A percentile compares a stretch with the other conserved stretches of the same genome.
These are phyloP conservation scores for Aspergillus novofumigatus DNA, from an alignment of 2,329 filamentous ascomycete genomes.

Conservation along the genomic window DNA sequence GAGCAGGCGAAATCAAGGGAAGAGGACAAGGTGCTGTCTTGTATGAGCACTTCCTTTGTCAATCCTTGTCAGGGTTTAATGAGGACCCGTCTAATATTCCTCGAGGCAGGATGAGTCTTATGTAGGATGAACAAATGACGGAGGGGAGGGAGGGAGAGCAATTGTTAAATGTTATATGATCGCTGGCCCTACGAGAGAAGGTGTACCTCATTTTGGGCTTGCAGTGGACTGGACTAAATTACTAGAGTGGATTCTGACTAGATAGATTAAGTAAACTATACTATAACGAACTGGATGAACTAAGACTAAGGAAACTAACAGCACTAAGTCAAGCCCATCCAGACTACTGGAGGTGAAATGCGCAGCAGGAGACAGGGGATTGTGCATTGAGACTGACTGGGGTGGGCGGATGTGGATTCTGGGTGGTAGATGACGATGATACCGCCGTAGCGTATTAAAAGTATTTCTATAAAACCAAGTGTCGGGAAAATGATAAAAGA, in stretches of 20 bases:
- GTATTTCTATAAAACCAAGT: conserved; percentile 1
- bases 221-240: conserved; percentile 9
- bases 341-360: conserved; percentile 16
- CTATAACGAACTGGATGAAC: conserved; percentile 10
- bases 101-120: conserved; percentile 7
- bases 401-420: conserved; percentile 11
- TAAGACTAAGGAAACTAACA: conserved; percentile 16
- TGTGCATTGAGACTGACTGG: conserved; percentile 16
- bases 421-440: conserved; percentile 14
- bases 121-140: conserved; percentile 5
- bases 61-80: not conserved
- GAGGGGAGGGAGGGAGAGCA: conserved; percentile 19
- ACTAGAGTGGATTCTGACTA: not conserved
- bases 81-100: not conserved
- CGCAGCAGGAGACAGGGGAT: conserved; percentile 14
- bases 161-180: conserved; percentile 27
- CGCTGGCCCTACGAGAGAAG: conserved; percentile 22
- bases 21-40: not conserved
- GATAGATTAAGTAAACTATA: not conserved
- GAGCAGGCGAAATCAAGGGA: not conserved
- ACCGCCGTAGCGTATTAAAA: conserved; percentile 9
- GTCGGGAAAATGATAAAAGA: not conserved
- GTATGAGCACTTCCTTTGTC: not conserved
- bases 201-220: conserved; percentile 14
- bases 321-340: conserved; percentile 16